Evolutionary conservation across 1,139 yeast species (phyloP), one percentile per base, ranked within the genome.

Genomic region (Suhomyces taliae): DNA sequence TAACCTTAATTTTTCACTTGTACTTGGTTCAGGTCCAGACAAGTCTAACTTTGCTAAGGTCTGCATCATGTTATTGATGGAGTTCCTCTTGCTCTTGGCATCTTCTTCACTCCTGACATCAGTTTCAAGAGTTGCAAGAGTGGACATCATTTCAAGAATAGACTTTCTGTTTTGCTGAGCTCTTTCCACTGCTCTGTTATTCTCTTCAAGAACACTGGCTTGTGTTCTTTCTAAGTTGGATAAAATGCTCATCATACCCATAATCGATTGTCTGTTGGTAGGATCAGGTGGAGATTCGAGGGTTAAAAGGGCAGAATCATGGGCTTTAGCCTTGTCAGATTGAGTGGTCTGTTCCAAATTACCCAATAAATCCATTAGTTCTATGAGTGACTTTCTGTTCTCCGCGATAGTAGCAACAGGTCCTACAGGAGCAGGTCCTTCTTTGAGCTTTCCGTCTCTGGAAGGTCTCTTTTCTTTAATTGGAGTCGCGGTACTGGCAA

Each of bases 141-240:
- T 49, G 9, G 55, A 42, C 62, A 64, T 64, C 67, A 66, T 65
- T 41, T 65, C 64, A 11, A 50, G 46, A 4, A 66, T 57, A 0
- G 69, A 65, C 35, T 57, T 52, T 26, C 67, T 53, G 24, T 61
- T 58, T 32, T 50, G 45, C 26, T 53, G 52, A 2, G 58, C 53
- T 27, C 47, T 46, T 19, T 51, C 53, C 36, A 47, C 46, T 3
- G 46, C 47, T 34, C 40, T 35, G 27, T 36, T 48, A 26, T 50
- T 49, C 24, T 51, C 54, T 36, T 59, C 48, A 4, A 50, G 48
- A 3, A 50, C 44, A 7, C 45, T 47, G 10, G 51, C 49, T 38
- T 49, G 54, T 31, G 50, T 43, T 32, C 53, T 49, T 33, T 54
- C 61, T 40, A 60, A 50, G 32, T 54, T 50, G 6, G 59, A 48